Percentiles rank a stretch among this genome's conserved stretches.
phyloP scores from a whole-genome alignment of 129 eudicot species.

The Artemisia tridentata region DNA sequence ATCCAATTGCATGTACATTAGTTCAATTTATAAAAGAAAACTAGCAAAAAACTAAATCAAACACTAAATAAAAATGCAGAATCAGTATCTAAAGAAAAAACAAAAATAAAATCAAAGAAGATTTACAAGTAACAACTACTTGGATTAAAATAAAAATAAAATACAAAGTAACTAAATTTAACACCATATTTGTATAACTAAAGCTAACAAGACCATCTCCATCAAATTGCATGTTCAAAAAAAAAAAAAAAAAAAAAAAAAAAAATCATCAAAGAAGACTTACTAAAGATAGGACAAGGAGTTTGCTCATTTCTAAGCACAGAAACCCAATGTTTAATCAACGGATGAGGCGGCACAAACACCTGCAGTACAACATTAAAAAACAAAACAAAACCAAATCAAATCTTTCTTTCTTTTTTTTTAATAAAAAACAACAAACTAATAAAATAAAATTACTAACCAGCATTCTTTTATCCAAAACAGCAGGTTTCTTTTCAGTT shows the following conservation, averaged over 20 bases:
- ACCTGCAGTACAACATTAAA: slow-evolving; percentile 38
- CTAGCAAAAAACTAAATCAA: background rate
- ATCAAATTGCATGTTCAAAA: slow-evolving; percentile 11
- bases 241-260: background rate
- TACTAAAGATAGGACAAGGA: slow-evolving; percentile 82
- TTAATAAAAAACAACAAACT: background rate
- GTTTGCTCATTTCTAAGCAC: slow-evolving; percentile 94
- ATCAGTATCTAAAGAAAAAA: background rate
- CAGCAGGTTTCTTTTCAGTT: slow-evolving; percentile 35
- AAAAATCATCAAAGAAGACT: slow-evolving; percentile 37
- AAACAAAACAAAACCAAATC: background rate
- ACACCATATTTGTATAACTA: too few relatives aligned
- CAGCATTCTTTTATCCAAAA: slow-evolving; percentile 46
- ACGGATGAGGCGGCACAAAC: slow-evolving; percentile 92
- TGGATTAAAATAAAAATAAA: too few relatives aligned
- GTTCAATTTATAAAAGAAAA: background rate
- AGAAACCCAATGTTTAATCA: slow-evolving; percentile 98
- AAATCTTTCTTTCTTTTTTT: background rate
- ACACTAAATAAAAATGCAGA: slow-evolving; percentile 10
- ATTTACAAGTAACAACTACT: background rate
- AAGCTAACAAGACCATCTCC: background rate
- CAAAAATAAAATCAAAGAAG: background rate
- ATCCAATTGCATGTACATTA: background rate
- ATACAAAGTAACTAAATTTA: too few relatives aligned
- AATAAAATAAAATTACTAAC: slow-evolving; percentile 4